Evolutionary conservation across 768 basidiomycete genomes (phyloP).

Genomic region (Pleurotus ostreatus): DNA sequence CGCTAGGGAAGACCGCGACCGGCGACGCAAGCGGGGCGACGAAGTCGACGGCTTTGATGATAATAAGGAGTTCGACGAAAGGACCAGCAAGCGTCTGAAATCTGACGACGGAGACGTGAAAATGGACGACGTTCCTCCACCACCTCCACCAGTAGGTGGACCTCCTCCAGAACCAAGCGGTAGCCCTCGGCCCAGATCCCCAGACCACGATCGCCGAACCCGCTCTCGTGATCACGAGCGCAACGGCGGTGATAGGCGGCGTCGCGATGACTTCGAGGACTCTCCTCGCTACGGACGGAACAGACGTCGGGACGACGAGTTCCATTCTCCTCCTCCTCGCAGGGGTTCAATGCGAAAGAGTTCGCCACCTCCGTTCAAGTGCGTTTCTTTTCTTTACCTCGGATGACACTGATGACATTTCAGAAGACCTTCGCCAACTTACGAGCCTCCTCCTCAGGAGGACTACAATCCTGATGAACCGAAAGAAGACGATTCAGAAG

Average conservation of each 20-base stretch:
- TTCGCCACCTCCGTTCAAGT: slow-evolving; percentile 44
- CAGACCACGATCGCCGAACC: slow-evolving; percentile 34
- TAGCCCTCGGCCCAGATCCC: slow-evolving; percentile 34
- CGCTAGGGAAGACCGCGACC: slow-evolving; percentile 45
- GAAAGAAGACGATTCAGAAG: slow-evolving; percentile 95
- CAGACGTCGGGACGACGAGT: slow-evolving; percentile 40
- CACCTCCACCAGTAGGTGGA: slow-evolving; percentile 12
- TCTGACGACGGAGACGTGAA: slow-evolving; percentile 50
- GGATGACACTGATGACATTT: slow-evolving; percentile 8
- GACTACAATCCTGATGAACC: slow-evolving; percentile 82
- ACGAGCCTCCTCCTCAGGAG: slow-evolving; percentile 64
- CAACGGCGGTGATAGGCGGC: slow-evolving; percentile 37
- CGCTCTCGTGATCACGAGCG: slow-evolving; percentile 54
- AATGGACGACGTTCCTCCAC: slow-evolving; percentile 32
- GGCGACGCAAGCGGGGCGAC: slow-evolving; percentile 67
- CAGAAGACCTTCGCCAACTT: slow-evolving; percentile 70
- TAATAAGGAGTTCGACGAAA: slow-evolving; percentile 45
- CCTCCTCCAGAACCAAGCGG: slow-evolving; percentile 34
- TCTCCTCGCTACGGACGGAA: slow-evolving; percentile 39
- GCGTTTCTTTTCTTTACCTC: slow-evolving; percentile 16
- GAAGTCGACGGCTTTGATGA: slow-evolving; percentile 50
- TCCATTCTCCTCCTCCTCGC: slow-evolving; percentile 21
- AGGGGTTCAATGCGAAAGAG: slow-evolving; percentile 35
- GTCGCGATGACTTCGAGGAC: slow-evolving; percentile 62
- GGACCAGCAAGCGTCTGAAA: slow-evolving; percentile 58